phyloP scores from a whole-genome alignment of 1,284 basidiomycete species.

The Ganoderma leucocontextum region DNA sequence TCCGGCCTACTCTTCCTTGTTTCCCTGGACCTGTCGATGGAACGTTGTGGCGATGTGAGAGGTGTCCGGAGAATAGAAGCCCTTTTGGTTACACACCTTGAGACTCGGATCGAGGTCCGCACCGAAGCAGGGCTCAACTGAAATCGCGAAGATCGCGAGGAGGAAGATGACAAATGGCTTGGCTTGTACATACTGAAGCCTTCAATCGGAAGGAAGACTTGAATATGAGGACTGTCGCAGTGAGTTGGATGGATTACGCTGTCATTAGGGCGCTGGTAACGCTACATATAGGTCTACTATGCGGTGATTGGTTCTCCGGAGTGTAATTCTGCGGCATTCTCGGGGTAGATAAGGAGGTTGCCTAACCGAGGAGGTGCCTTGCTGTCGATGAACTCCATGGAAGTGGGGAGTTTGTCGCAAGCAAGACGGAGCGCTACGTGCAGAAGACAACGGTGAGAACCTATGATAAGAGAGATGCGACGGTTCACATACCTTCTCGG shows the following conservation, averaged over 20 bases:
- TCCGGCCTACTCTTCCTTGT: slow-evolving; percentile 89
- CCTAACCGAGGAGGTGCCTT: slow-evolving; percentile 84
- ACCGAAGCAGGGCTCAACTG: slow-evolving; percentile 80
- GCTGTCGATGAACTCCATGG: slow-evolving; percentile 88
- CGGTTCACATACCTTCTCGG: slow-evolving; percentile 74
- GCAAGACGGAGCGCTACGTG: slow-evolving; percentile 85
- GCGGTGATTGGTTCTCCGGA: not conserved
- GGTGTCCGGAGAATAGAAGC: not conserved
- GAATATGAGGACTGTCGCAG: not conserved
- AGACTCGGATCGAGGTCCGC: slow-evolving; percentile 74
- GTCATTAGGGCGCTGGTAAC: slow-evolving; percentile 10
- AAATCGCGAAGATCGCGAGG: slow-evolving; percentile 93
- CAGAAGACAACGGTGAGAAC: not conserved
- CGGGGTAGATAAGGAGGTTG: slow-evolving; percentile 62
- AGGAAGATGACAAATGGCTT: slow-evolving; percentile 94
- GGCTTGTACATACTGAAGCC: slow-evolving; percentile 62
- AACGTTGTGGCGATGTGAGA: not conserved
- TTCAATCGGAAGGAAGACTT: not conserved
- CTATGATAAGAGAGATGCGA: not conserved
- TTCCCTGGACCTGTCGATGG: slow-evolving; percentile 49
- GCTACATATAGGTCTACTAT: slow-evolving; percentile 13
- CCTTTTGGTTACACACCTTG: slow-evolving; percentile 51
- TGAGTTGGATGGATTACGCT: not conserved
- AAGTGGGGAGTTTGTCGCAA: slow-evolving; percentile 88
- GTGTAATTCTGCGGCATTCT: slow-evolving; percentile 24